These are phyloP conservation scores for Chenopodium quinoa DNA, from an alignment of 148 eudicot genomes.

Conservation along the genomic window DNA sequence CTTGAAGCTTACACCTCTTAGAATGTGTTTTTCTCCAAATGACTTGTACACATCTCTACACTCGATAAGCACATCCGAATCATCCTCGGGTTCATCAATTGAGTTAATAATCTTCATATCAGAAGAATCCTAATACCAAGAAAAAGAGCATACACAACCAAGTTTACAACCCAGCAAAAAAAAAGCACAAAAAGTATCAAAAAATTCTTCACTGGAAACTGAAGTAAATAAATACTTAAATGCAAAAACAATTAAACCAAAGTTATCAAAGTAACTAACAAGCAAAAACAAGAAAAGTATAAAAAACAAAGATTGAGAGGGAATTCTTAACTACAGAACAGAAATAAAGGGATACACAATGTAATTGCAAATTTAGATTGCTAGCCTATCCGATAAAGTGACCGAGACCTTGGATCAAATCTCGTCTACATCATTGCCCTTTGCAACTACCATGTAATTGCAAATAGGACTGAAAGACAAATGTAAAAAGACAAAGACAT, in stretches of 20 bases:
- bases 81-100: constrained; percentile 47
- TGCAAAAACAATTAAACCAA: not conserved
- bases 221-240: not conserved
- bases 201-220: constrained; percentile 1
- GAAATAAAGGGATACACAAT: too few relatives aligned
- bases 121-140: constrained; percentile 45
- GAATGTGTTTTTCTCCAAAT: constrained; percentile 86
- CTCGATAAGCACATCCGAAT: constrained; percentile 90
- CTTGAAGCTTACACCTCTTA: constrained; percentile 93
- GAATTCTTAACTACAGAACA: too few relatives aligned
- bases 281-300: not conserved
- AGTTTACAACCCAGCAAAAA: not conserved
- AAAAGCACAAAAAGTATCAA: constrained; percentile 8
- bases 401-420: not conserved
- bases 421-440: not conserved
- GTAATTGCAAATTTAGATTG: not conserved
- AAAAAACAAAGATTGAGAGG: too few relatives aligned
- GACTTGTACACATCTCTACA: constrained; percentile 77
- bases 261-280: not conserved
- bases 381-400: too few relatives aligned
- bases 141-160: not conserved
- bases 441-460: not conserved
- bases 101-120: constrained; percentile 34
- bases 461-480: too few relatives aligned
- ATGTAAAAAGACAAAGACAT: not conserved